Evolutionary conservation across 2,329 filamentous ascomycete genomes (phyloP).

Genomic region (Fusarium fracticaudum): DNA sequence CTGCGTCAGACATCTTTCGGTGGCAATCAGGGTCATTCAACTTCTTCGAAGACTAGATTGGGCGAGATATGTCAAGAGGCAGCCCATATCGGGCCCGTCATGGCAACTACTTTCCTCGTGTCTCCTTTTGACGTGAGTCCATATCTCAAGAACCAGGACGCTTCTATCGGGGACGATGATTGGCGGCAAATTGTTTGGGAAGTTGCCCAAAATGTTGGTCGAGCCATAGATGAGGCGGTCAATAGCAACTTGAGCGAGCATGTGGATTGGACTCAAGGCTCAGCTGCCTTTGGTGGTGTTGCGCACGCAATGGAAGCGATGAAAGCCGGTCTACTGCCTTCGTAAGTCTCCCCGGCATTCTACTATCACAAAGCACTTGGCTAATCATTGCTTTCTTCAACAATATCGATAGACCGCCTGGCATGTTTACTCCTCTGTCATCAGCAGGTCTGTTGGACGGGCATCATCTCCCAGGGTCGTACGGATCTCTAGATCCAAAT

Average conservation of each 20-base stretch:
- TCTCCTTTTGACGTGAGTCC: not conserved
- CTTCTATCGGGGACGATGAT: fast-evolving
- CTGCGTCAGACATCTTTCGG: not conserved
- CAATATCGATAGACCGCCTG: not conserved
- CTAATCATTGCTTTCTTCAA: not conserved
- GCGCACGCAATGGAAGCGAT: not conserved
- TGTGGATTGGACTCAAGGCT: constrained; percentile 5
- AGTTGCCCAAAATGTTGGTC: not conserved
- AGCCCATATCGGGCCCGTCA: not conserved
- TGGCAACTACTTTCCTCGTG: constrained; percentile 2
- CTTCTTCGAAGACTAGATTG: not conserved
- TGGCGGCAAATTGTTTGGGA: not conserved
- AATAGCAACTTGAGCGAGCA: not conserved
- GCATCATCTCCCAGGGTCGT: not conserved
- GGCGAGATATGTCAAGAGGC: not conserved
- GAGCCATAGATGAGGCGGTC: not conserved
- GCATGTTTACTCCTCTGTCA: constrained; percentile 6
- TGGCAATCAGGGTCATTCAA: not conserved
- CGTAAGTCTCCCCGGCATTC: not conserved
- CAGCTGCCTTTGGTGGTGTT: constrained; percentile 2
- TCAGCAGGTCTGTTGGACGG: not conserved
- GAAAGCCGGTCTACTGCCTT: not conserved
- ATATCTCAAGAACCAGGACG: not conserved
- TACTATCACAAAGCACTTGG: fast-evolving
- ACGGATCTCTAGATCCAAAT: not conserved